phyloP scores from a whole-genome alignment of 2,329 filamentous ascomycete genomes.

The Chaetomiaceae sp. region DNA sequence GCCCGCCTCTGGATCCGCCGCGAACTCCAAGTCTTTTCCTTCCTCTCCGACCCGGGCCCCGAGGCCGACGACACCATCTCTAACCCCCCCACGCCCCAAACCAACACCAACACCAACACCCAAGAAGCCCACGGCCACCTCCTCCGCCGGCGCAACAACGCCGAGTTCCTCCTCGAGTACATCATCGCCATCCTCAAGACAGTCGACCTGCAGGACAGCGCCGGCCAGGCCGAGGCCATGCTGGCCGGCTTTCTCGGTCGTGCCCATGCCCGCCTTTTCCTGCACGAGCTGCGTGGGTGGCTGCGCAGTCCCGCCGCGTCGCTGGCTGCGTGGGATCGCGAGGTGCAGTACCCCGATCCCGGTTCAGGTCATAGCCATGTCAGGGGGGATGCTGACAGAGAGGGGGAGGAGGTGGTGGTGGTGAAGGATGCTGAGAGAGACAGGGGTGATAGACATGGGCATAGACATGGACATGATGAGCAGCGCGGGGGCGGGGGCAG shows the following conservation, averaged over 20 bases:
- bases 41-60: slow-evolving; percentile 41
- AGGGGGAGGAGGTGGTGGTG: no score
- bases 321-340: slow-evolving; percentile 72
- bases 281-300: slow-evolving; percentile 82
- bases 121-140: not conserved
- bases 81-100: slow-evolving; percentile 11
- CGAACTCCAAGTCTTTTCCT: slow-evolving; percentile 78
- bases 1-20: slow-evolving; percentile 78
- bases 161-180: slow-evolving; percentile 83
- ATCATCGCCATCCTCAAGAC: slow-evolving; percentile 78
- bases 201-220: slow-evolving; percentile 73
- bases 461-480: not conserved
- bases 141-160: slow-evolving; percentile 57
- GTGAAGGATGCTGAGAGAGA: not conserved
- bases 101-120: slow-evolving; percentile 10
- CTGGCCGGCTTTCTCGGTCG: slow-evolving; percentile 73
- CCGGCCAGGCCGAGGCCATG: slow-evolving; percentile 74
- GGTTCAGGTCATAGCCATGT: not conserved
- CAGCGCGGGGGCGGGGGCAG: not conserved
- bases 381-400: not conserved
- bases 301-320: slow-evolving; percentile 72
- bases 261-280: slow-evolving; percentile 66
- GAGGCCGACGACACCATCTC: slow-evolving; percentile 23
- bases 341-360: slow-evolving; percentile 61
- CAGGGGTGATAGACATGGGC: not conserved